Evolutionary conservation across 352 stramenopile genomes (phyloP), one percentile per base, ranked within the genome.

Genomic region (Thraustotheca clavata): DNA sequence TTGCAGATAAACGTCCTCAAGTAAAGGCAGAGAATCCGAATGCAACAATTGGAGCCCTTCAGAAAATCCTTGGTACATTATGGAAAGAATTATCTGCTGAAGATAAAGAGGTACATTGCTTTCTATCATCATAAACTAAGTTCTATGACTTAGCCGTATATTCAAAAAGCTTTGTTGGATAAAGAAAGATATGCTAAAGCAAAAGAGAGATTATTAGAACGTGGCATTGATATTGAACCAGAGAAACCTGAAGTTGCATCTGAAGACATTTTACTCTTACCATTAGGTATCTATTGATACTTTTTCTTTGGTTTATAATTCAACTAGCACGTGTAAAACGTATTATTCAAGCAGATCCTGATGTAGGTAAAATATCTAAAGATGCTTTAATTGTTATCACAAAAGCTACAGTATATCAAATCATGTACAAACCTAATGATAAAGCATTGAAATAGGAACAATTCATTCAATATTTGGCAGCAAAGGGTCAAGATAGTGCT

Each of bases 321-420:
- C 68, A 73, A 29, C 7, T 76, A 71, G 88, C 77, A 33, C 80
- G 94, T 24, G 91, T 98, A 62, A 89, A 93, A 57, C 97, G 96
- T 61, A 97, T 98, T 70, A 82, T 96, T 43, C 90, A 96, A 71
- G 87, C 91, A 36, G 93, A 98, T 71, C 86, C 89, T 0, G 91
- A 97, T 54, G 79, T 96, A 2, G 77, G 81, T 35, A 94, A 93
- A 27, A 71, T 98, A 22, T 96, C 87, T 20, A 96, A 94, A 36
- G 92, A 98, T 71, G 91, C 90, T 3, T 73, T 96, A 4, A 71
- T 97, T 39, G 80, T 96, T 2, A 94, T 98, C 50, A 76, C 89
- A 32, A 97, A 98, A 71, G 89, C 89, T 0, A 91, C 92, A 32
- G 94, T 91, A 67, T 40, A 74, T 73, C 8, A 0, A 11, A 4